Evolutionary conservation across 1,284 basidiomycete genomes (phyloP), one percentile per base, ranked within the genome.

Genomic region (Porphyrellus sp.): DNA sequence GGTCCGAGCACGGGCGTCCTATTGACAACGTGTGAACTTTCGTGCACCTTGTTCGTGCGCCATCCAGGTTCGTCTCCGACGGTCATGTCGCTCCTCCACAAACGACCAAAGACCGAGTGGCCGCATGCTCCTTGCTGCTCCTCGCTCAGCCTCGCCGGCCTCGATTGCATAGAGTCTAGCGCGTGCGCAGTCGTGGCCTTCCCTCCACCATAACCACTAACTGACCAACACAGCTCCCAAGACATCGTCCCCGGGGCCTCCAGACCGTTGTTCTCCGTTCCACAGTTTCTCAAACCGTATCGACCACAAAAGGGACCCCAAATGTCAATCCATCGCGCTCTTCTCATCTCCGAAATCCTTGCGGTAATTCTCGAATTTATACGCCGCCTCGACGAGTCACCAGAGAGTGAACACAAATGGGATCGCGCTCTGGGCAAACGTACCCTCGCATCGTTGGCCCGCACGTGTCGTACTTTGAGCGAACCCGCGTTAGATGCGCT

Each of bases 401-500:
- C 51, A 8, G 59, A 65, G 13, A 57, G 43, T 12, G 58, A 68
- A 4, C 34, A 39, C 11, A 63, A 46, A 38, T 47, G 52, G 35
- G 55, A 63, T 42, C 63, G 55, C 25, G 24, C 49, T 0, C 39
- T 20, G n/a, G 60, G 61, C 4, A 68, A 56, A 30, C 54, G 47
- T 16, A 59, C 67, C 1, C 56, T 69, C 7, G 64, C 57, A 31
- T 55, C 53, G 1, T 57, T 67, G 15, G 59, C 68, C 2, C 45
- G 58, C 41, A 68, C 64, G 0, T 70, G 68, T 30, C 63, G 56
- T n/a, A 45, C 59, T 0, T 49, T 67, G 42, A 58, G 55, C 24
- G 51, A 24, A 18, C 58, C 56, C 1, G 57, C 68, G 1, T 24
- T 67, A 21, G 63, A 69, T 42, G 50, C 31, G 0, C 55, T 68